These are phyloP conservation scores for Takakia lepidozioides DNA, from an alignment of 225 moss, liverwort and hornwort genomes.

Conservation along the genomic window DNA sequence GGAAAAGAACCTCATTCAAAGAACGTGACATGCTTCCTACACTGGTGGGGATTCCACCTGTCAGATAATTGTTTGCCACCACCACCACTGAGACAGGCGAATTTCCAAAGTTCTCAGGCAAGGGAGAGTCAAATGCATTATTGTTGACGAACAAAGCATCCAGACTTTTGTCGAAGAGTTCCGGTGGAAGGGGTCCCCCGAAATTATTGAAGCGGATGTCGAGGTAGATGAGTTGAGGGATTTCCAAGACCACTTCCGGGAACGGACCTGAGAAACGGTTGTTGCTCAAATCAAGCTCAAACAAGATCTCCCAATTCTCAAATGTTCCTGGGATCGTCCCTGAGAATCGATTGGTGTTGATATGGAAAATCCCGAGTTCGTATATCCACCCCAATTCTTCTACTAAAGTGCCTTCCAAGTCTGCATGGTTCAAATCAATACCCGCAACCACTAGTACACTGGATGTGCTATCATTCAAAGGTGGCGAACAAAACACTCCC, in stretches of 20 bases:
- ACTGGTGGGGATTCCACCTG: conserved; percentile 43
- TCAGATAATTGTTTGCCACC: conserved; percentile 59
- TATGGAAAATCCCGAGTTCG: conserved; percentile 62
- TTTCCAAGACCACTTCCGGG: conserved; percentile 29
- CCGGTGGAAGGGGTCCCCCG: conserved; percentile 46
- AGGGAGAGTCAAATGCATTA: conserved; percentile 55
- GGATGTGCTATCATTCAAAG: conserved; percentile 21
- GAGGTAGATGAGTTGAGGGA: conserved; percentile 45
- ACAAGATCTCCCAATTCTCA: conserved; percentile 30
- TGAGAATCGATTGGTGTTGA: conserved; percentile 70
- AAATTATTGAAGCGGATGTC: conserved; percentile 81
- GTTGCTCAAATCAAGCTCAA: conserved; percentile 86
- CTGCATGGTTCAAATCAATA: conserved; percentile 60
- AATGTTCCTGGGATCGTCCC: conserved; percentile 52
- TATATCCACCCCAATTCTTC: conserved; percentile 60
- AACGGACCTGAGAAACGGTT: conserved; percentile 58
- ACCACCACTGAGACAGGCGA: conserved; percentile 71
- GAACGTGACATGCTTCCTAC: conserved; percentile 33
- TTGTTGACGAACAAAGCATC: conserved; percentile 92
- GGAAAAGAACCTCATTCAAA: conserved; percentile 43
- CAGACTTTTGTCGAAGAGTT: conserved; percentile 47
- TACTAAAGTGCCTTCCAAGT: conserved; percentile 45
- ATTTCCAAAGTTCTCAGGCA: conserved; percentile 59
- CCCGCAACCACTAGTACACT: conserved; percentile 57
- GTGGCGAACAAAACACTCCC: conserved; percentile 74